Base-by-base conservation (phyloP, 2,329 filamentous ascomycete genomes). In the Fusarium sambucinum region DNA sequence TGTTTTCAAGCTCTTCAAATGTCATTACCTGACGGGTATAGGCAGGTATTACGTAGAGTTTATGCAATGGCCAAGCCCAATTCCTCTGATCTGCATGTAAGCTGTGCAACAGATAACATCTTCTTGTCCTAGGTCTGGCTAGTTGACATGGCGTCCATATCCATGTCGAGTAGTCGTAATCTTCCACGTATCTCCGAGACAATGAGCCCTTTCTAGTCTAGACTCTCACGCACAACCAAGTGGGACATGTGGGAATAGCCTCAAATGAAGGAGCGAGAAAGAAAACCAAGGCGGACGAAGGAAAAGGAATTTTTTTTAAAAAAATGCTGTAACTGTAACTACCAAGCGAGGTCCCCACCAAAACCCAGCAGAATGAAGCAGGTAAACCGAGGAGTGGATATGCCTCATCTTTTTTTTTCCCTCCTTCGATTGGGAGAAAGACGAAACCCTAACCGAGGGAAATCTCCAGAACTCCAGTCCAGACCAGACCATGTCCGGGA, bases 311-410 rank as follows among this genome's bases (percentile, higher is more conserved):
- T n/a, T n/a, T n/a, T n/a, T n/a, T n/a, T 10, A 14, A 38, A 27
- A 27, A 58, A 62, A n/a, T 48, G 19, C 45, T 33, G 45, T 27
- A 19, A 51, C 27, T 38, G 16, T 30, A 12, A 53, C 33, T 55
- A 60, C 40, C 50, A 48, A 55, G 46, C 29, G 21, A 27, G 35
- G 40, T 45, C 52, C 33, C 61, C 61, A 64, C 50, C n/a, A 41
- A 30, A 30, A 45, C 23, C 32, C 53, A 59, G 44, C 41, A 55
- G 38, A 53, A 55, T 57, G 51, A 59, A 66, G 55, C 48, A 70
- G 47, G 40, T 50, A 61, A 65, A 46, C 50, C 65, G 55, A 52
- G 48, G 59, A 62, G 69, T 72, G 69, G 70, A 33, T 56, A 50
- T 45, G 25, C n/a, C 42, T 30, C 35, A 21, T 38, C 12, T 29